Base-by-base conservation (phyloP, 2,329 filamentous ascomycete genomes). In the Truncatella angustata region DNA sequence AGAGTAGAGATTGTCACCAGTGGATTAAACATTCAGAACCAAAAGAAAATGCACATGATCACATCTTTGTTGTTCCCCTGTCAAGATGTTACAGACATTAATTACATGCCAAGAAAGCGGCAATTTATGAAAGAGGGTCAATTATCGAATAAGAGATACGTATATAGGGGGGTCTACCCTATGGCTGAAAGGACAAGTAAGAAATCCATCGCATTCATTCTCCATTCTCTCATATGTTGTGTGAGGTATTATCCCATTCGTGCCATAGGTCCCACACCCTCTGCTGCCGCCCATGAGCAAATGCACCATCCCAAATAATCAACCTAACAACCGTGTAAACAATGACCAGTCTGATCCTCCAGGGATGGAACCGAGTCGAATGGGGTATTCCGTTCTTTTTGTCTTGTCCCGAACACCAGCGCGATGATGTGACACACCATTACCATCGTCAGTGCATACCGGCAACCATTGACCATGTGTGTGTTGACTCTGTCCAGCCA, bases 281-380 rank as follows among this genome's bases (percentile, higher is more conserved):
- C 7, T 14, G 7, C 28, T 32, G 7, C 28, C 28, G 7, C 28
- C 28, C 28, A 9, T 32, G 14, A 32, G 14, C 14, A 32, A 7
- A 32, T 32, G 28, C 28, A n/a, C n/a, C n/a, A n/a, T n/a, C 34
- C 34, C 18, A 12, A 12, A 12, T n/a, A 36, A 12, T 36, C 34
- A 12, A 12, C 18, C 10, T 10, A 11, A 20, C 21, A 40, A 40
- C n/a, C 37, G 24, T 40, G 32, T 16, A 35, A 35, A 40, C 20
- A 10, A 40, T 40, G 36, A 40, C 36, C 4, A 16, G 28, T n/a
- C 40, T 23, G n/a, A 14, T 50, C 47, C 47, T 42, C 47, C 47
- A 28, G 47, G 47, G 47, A 50, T 18, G 30, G 30, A 11, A n/a
- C 40, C 21, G 20, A 10, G 21, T 26, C 40, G 23, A 44, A 44